phyloP scores from a whole-genome alignment of 257 asterid species.

The Ligustrum vulgare region DNA sequence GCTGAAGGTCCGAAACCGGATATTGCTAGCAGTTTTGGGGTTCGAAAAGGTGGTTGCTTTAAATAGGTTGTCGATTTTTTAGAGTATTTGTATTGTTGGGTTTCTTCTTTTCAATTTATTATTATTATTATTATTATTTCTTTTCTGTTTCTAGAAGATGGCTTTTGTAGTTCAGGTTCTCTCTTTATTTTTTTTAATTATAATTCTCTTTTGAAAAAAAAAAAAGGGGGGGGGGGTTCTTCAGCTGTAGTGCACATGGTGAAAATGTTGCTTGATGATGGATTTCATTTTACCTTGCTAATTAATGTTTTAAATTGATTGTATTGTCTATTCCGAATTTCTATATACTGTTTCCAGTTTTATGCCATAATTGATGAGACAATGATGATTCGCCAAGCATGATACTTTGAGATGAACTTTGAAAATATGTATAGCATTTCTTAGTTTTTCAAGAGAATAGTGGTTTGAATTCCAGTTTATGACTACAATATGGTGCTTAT shows the following conservation, averaged over 20 bases:
- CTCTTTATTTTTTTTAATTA: background rate
- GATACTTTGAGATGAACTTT: background rate
- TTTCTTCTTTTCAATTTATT: background rate
- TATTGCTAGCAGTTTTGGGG: constrained; percentile 40
- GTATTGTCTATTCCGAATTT: background rate
- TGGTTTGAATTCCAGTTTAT: background rate
- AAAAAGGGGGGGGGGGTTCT: background rate
- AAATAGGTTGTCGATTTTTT: constrained; percentile 20
- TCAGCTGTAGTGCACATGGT: constrained; percentile 14
- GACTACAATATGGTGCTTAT: background rate
- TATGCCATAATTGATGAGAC: background rate
- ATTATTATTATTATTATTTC: background rate
- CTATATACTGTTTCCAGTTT: background rate
- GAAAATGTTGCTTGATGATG: background rate
- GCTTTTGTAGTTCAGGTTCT: background rate
- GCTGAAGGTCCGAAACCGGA: constrained; percentile 39
- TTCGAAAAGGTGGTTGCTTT: constrained; percentile 35
- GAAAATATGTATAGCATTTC: background rate
- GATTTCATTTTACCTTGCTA: background rate
- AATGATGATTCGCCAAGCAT: background rate
- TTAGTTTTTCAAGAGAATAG: background rate
- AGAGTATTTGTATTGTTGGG: constrained; percentile 22
- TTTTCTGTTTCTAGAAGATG: background rate
- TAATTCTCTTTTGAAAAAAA: background rate
- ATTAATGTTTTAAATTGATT: background rate